Evolutionary conservation across 768 basidiomycete species (phyloP), one percentile per base, ranked within the genome.

Genomic region (Vararia minispora): DNA sequence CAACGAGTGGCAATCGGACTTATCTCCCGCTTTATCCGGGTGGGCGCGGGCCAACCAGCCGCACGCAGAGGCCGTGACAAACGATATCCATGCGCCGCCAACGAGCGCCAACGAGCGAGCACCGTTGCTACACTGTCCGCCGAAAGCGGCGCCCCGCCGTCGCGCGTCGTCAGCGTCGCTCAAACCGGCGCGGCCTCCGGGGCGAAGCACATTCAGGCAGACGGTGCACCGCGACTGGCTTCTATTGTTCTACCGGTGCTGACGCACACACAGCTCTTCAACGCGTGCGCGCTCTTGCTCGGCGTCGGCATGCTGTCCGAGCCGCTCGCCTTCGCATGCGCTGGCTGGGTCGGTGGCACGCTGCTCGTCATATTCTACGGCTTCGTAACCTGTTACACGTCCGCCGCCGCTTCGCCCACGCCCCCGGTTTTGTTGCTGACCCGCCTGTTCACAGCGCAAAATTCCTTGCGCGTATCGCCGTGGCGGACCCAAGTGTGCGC

Each of bases 221-320:
- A 52, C 51, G 1, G 51, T 52, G 14, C 16, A 50, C 10, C 16
- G n/a, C n/a, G n/a, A n/a, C n/a, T n/a, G n/a, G n/a, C n/a, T n/a
- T n/a, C n/a, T n/a, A n/a, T n/a, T n/a, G n/a, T n/a, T n/a, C n/a
- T n/a, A n/a, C n/a, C n/a, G n/a, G n/a, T n/a, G n/a, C n/a, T n/a
- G n/a, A n/a, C n/a, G n/a, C n/a, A n/a, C n/a, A 13, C 27, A 25
- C 41, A 88, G 88, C 59, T 94, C n/a, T 90, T 90, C 59, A 92
- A 92, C 50, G 79, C 79, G 8, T 83, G 80, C 23, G 87, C 87
- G 11, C 83, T 91, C 24, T 62, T 94, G 9, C 65, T 90, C 14
- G 90, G 90, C 5, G 80, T 92, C 45, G 90, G 90, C 4, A 79
- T 94, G 68, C 69, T 92, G 13, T 87, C 87, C 10, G 79, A 88